Evolutionary conservation across 352 stramenopile genomes (phyloP).

Genomic region (Phytophthora syringae): DNA sequence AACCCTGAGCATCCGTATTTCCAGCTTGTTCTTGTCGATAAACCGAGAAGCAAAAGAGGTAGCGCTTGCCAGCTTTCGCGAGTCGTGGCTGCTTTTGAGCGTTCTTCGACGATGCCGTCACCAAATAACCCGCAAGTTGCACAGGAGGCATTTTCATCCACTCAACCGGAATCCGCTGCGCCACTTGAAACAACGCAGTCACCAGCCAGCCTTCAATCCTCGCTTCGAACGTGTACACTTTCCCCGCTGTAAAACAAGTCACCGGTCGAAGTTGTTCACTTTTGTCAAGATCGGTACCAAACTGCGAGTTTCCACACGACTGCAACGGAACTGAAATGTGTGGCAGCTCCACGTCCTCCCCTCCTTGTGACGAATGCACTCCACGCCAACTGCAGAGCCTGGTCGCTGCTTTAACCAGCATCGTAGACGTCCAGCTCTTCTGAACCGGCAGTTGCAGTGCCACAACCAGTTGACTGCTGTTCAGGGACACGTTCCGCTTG

Average conservation of each 20-base stretch:
- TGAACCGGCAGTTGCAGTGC: constrained; percentile 53
- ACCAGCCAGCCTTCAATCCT: constrained; percentile 52
- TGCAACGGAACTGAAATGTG: constrained; percentile 58
- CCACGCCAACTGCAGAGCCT: neutral
- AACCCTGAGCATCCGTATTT: neutral
- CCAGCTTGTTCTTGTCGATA: constrained; percentile 27
- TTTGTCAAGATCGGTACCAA: constrained; percentile 7
- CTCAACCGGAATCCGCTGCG: constrained; percentile 48
- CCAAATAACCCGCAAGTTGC: constrained; percentile 50
- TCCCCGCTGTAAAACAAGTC: constrained; percentile 39
- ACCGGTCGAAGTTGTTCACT: neutral
- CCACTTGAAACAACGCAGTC: constrained; percentile 38
- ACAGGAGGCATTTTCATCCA: constrained; percentile 49
- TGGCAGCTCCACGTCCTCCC: constrained; percentile 36
- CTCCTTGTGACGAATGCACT: constrained; percentile 6
- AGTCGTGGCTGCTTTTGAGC: constrained; percentile 6
- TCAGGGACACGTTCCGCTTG: constrained; percentile 39
- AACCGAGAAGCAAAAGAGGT: constrained; percentile 63
- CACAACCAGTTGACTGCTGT: constrained; percentile 46
- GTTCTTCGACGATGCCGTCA: constrained; percentile 15
- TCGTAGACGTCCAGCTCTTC: neutral
- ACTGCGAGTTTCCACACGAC: constrained; percentile 26
- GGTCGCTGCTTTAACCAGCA: neutral
- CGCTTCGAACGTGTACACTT: constrained; percentile 68
- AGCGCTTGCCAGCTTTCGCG: constrained; percentile 36